Percentiles rank a stretch among this genome's conserved stretches.
These are phyloP conservation scores for Tagetes patula DNA, from an alignment of 129 eudicot genomes.

Conservation along the genomic window DNA sequence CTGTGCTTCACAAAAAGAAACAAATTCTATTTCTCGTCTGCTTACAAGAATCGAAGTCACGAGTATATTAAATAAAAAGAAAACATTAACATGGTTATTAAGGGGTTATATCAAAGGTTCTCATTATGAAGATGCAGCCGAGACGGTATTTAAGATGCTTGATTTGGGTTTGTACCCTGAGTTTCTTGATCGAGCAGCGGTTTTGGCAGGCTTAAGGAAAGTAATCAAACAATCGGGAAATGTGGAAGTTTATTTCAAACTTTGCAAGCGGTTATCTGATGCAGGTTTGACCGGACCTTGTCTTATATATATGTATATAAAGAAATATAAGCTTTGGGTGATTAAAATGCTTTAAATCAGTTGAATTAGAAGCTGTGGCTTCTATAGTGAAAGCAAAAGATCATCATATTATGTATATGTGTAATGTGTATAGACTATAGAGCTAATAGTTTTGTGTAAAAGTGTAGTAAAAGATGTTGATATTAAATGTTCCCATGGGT, in stretches of 20 bases:
- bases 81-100: slow-evolving; percentile 71
- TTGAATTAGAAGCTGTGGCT: slow-evolving; percentile 5
- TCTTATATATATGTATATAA: slow-evolving; percentile 68
- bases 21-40: slow-evolving; percentile 50
- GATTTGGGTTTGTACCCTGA: slow-evolving; percentile 72
- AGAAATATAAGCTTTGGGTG: slow-evolving; percentile 72
- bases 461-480: slow-evolving; percentile 26
- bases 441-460: slow-evolving; percentile 32
- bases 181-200: slow-evolving; percentile 68
- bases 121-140: slow-evolving; percentile 71
- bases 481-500: slow-evolving; percentile 20
- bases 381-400: slow-evolving; percentile 19
- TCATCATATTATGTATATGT: slow-evolving; percentile 6
- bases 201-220: slow-evolving; percentile 68
- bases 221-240: slow-evolving; percentile 54
- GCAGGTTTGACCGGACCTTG: slow-evolving; percentile 70
- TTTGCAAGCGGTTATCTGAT: slow-evolving; percentile 73
- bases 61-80: slow-evolving; percentile 53
- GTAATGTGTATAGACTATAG: slow-evolving; percentile 38
- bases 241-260: slow-evolving; percentile 58
- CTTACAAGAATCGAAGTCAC: slow-evolving; percentile 61
- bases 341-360: slow-evolving; percentile 54
- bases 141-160: slow-evolving; percentile 66
- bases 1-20: slow-evolving; percentile 76
- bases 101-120: slow-evolving; percentile 92